Conservation (phyloP, 225 moss, liverwort and hornwort species). For the Anthoceros angustus region DNA sequence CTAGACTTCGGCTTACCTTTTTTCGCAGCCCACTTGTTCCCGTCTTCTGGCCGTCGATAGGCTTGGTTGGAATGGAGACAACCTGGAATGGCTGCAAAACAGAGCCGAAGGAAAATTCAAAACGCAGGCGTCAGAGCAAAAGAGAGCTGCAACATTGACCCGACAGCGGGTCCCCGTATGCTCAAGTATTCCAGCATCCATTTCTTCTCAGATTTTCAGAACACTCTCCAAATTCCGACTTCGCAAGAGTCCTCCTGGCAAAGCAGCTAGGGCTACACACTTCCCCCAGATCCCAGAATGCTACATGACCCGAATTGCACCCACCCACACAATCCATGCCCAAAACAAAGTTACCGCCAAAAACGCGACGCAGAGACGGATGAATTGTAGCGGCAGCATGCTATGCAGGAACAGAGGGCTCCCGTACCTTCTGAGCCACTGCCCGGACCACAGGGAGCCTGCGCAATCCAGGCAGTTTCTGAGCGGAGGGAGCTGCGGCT, state of each 20-base stretch:
- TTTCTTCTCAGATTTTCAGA: too few relatives aligned
- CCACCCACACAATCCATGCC: too few relatives aligned
- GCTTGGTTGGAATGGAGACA: conserved; percentile 40
- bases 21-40: conserved; percentile 85
- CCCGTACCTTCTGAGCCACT: not conserved
- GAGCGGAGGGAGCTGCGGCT: not conserved
- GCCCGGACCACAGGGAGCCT: not conserved
- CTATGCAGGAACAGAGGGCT: not conserved
- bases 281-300: too few relatives aligned
- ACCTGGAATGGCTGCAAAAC: conserved; percentile 18
- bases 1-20: conserved; percentile 20
- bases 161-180: too few relatives aligned
- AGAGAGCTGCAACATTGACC: not conserved
- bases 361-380: not conserved
- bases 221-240: too few relatives aligned
- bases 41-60: conserved; percentile 90
- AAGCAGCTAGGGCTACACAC: too few relatives aligned
- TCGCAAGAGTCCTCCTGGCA: too few relatives aligned
- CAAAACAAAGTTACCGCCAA: too few relatives aligned
- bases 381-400: not conserved
- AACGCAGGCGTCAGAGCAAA: not conserved
- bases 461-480: not conserved
- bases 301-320: too few relatives aligned
- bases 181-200: too few relatives aligned
- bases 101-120: not conserved